Evolutionary conservation across 352 stramenopile species (phyloP).

Genomic region (Plasmopara viticola): DNA sequence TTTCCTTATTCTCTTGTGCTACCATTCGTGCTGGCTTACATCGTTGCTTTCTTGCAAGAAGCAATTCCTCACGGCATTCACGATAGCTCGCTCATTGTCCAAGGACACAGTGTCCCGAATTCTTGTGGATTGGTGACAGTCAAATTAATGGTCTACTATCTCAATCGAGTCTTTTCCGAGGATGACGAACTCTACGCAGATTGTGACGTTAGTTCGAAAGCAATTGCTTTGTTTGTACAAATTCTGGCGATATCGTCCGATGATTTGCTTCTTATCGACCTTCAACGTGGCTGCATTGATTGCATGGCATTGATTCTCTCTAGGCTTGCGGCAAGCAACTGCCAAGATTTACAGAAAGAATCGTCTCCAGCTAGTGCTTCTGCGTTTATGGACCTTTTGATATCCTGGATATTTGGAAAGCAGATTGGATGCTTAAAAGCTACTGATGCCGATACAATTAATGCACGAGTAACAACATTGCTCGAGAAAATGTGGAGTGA

Average conservation of each 20-base stretch:
- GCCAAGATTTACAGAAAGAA: background rate
- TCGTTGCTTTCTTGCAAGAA: slow-evolving; percentile 41
- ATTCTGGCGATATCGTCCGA: slow-evolving; percentile 43
- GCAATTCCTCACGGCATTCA: slow-evolving; percentile 6
- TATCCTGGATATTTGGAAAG: slow-evolving; percentile 34
- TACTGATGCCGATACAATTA: slow-evolving; percentile 5
- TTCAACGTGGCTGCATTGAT: slow-evolving; percentile 69
- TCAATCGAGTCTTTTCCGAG: slow-evolving; percentile 59
- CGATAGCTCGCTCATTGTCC: slow-evolving; percentile 11
- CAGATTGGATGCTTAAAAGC: background rate
- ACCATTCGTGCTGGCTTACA: slow-evolving; percentile 33
- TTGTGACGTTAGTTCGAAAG: slow-evolving; percentile 15
- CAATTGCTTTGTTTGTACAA: slow-evolving; percentile 34
- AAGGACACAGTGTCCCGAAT: slow-evolving; percentile 17
- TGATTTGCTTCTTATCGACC: slow-evolving; percentile 39
- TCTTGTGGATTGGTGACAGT: slow-evolving; percentile 43
- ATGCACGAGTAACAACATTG: slow-evolving; percentile 8
- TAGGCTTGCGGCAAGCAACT: slow-evolving; percentile 10
- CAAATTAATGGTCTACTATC: slow-evolving; percentile 73
- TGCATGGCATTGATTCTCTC: slow-evolving; percentile 47
- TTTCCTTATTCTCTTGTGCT: slow-evolving; percentile 26
- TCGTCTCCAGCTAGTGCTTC: slow-evolving; percentile 1
- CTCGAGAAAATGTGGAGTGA: slow-evolving; percentile 16
- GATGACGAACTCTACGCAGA: slow-evolving; percentile 23
- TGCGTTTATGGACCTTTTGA: slow-evolving; percentile 26